Percentiles rank a stretch among this genome's conserved stretches.
These are phyloP conservation scores for Lotmaria passim DNA, from an alignment of 208 protist species.

Conservation along the genomic window DNA sequence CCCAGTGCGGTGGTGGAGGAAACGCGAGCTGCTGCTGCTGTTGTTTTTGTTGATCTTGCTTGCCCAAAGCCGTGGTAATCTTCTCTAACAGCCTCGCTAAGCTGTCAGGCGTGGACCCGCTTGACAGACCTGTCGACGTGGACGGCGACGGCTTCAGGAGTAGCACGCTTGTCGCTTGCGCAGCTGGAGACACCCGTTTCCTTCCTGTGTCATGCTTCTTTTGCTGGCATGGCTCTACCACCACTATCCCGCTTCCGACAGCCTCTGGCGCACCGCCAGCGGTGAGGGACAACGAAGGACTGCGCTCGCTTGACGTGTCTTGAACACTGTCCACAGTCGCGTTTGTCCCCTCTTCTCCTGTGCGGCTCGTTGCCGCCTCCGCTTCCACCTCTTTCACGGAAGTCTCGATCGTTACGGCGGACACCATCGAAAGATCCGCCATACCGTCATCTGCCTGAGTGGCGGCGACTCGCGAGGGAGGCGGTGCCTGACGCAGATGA, in stretches of 20 bases:
- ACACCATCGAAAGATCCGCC: neutral
- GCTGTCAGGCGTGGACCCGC: no score
- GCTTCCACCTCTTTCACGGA: neutral
- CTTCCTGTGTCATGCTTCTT: no score
- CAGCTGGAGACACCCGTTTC: no score
- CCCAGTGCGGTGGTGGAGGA: neutral
- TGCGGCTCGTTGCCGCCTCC: neutral
- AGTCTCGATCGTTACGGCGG: neutral
- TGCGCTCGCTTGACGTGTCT: neutral
- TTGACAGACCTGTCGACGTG: no score
- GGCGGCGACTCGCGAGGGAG: neutral
- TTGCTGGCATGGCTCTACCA: constrained; percentile 18
- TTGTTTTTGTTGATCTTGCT: neutral
- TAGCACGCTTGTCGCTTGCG: no score
- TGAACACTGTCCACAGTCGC: neutral
- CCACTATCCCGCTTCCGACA: constrained; percentile 25
- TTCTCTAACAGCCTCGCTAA: neutral
- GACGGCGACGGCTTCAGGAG: no score
- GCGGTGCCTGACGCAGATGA: neutral
- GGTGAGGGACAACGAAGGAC: neutral
- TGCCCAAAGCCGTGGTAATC: neutral
- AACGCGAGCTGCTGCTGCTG: neutral
- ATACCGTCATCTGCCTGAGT: neutral
- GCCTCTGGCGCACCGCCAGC: neutral
- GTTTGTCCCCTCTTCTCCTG: neutral